Base-by-base conservation (phyloP, 768 basidiomycete species). In the Asterophora lycoperdoides region DNA sequence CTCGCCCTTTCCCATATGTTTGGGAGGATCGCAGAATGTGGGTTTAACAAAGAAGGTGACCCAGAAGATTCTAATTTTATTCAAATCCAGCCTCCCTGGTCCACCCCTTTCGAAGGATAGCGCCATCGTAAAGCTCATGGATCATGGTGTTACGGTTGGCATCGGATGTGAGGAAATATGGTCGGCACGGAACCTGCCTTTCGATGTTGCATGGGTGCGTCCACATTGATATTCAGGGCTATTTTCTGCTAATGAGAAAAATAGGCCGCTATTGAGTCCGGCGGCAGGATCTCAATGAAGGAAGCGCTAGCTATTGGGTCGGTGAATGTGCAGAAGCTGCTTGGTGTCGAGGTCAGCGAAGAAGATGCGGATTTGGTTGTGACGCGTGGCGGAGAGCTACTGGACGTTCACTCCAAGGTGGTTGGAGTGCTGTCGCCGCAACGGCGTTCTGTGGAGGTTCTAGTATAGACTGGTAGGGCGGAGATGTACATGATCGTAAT, bases 191-290 rank as follows among this genome's bases (percentile, higher is more conserved):
- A 90, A 86, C 60, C 74, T 86, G 8, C 79, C 86, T 13, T 88
- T 92, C 55, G 91, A 95, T 54, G 67, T 81, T 26, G 87, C 80
- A 36, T 94, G 93, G 92, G 88, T 85, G 53, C 56, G 80, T 69
- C 30, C 6, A 23, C 23, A 23, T 23, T n/a, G 8, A 8, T 9
- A 35, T 44, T 34, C 7, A 14, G 11, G 30, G 14, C 10, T 32
- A 17, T 4, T 23, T 23, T 23, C 33, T 15, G 44, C 30, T 46
- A 34, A 46, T 47, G 13, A 29, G 14, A 19, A 48, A 26, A 44
- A 43, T 33, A 78, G 77, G 69, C 74, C 37, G 69, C 74, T 1
- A 69, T 77, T 18, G 75, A 75, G 57, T 61, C 68, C 18, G 70
- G 68, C 2, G 69, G 70, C 6, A 58, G 57, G 10, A 59, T 80